Percentiles rank a stretch among this genome's conserved stretches.
These are phyloP conservation scores for Magnolia sinica DNA, from an alignment of 164 flowering plant species.

Conservation along the genomic window DNA sequence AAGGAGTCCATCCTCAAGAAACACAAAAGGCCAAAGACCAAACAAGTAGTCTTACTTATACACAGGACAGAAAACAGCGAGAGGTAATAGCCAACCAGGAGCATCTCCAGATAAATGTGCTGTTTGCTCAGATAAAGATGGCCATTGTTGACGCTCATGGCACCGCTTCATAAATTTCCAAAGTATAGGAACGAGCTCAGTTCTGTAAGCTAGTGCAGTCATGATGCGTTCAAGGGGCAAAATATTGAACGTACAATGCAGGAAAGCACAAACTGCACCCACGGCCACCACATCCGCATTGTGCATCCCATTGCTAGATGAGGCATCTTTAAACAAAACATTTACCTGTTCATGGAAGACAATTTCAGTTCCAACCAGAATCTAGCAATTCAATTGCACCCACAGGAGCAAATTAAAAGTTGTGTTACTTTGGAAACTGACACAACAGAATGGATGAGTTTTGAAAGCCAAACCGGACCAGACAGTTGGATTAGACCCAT, in stretches of 20 bases:
- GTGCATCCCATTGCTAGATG: slow-evolving; percentile 31
- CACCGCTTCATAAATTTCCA: slow-evolving; percentile 90
- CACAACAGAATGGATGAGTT: not conserved
- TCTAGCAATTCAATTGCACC: slow-evolving; percentile 7
- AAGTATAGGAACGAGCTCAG: slow-evolving; percentile 81
- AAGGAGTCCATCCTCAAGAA: not conserved
- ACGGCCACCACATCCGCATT: slow-evolving; percentile 66
- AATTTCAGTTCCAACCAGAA: slow-evolving; percentile 6
- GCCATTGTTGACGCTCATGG: slow-evolving; percentile 77
- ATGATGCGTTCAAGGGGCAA: slow-evolving; percentile 72
- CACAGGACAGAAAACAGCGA: slow-evolving; percentile 92
- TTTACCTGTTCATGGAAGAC: slow-evolving; percentile 51
- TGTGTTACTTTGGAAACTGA: not conserved
- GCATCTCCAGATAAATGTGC: slow-evolving; percentile 57
- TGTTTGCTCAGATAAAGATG: slow-evolving; percentile 55
- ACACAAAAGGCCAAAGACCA: not conserved
- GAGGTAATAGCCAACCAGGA: slow-evolving; percentile 90
- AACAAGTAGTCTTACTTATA: slow-evolving; percentile 61
- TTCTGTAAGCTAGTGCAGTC: slow-evolving; percentile 88
- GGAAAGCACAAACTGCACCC: slow-evolving; percentile 79
- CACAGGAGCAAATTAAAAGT: not conserved
- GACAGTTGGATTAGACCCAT: too few species aligned
- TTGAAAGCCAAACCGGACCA: too few species aligned
- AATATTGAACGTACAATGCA: slow-evolving; percentile 69
- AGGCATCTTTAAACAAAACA: slow-evolving; percentile 53